Evolutionary conservation across 2,329 filamentous ascomycete species (phyloP).

Genomic region (Paraconiothyrium brasiliense): DNA sequence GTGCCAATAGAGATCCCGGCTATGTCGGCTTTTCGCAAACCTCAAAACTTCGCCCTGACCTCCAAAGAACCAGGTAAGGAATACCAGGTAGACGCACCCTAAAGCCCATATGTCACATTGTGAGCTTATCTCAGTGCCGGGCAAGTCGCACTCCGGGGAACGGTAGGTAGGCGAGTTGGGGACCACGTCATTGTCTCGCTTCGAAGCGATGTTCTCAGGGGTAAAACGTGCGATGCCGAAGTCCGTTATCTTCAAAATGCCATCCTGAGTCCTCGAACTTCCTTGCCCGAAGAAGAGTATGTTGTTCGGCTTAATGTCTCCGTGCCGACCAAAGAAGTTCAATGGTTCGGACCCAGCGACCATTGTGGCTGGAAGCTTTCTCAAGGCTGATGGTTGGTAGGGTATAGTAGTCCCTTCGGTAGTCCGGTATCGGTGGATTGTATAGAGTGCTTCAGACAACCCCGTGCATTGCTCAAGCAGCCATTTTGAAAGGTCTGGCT

Average conservation of each 20-base stretch:
- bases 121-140: conserved; percentile 28
- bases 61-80: too few species aligned
- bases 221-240: conserved; percentile 33
- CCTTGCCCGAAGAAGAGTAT: conserved; percentile 40
- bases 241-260: conserved; percentile 44
- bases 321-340: conserved; percentile 40
- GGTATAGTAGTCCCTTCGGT: background rate
- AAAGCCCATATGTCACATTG: conserved; percentile 48
- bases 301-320: conserved; percentile 51
- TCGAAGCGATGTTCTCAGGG: background rate
- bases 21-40: too few species aligned
- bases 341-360: background rate
- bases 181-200: conserved; percentile 17
- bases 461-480: conserved; percentile 17
- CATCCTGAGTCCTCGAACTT: conserved; percentile 2
- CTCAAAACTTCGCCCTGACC: too few species aligned
- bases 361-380: too few species aligned
- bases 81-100: conserved; percentile 43
- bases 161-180: conserved; percentile 41
- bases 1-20: too few species aligned
- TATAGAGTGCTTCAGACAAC: conserved; percentile 16
- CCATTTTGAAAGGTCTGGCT: background rate
- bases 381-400: too few species aligned
- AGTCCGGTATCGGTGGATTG: conserved; percentile 14
- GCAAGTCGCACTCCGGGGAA: conserved; percentile 50